Conservation (phyloP, 2,329 filamentous ascomycete genomes). For the Cytospora chrysosperma region DNA sequence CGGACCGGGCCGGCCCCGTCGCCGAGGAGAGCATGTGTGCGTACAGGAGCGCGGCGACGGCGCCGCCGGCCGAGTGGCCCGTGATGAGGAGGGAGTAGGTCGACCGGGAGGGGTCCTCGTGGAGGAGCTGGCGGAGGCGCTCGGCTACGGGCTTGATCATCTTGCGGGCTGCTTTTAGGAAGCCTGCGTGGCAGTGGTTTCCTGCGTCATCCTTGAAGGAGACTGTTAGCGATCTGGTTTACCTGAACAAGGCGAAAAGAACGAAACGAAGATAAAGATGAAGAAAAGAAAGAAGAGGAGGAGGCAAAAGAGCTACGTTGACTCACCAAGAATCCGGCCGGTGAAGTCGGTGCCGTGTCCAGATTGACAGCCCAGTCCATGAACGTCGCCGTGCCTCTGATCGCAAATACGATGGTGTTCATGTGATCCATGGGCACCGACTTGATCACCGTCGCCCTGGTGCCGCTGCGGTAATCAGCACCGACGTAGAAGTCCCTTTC, state of each 20-base stretch:
- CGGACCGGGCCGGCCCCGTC: constrained; percentile 55
- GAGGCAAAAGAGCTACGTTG: not conserved
- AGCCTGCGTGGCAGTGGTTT: constrained; percentile 80
- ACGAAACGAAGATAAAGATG: no score
- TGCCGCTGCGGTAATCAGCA: constrained; percentile 70
- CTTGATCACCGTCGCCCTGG: constrained; percentile 84
- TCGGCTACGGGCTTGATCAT: constrained; percentile 74
- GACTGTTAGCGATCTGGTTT: constrained; percentile 10
- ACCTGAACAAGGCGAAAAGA: no score
- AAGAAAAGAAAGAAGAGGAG: not conserved
- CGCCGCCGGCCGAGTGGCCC: constrained; percentile 83
- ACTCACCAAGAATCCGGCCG: constrained; percentile 62
- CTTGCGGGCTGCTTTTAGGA: constrained; percentile 70
- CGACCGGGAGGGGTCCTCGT: constrained; percentile 67
- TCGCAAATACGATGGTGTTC: constrained; percentile 78
- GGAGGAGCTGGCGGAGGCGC: constrained; percentile 65
- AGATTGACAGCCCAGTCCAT: constrained; percentile 88
- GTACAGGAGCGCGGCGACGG: constrained; percentile 77
- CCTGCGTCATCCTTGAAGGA: constrained; percentile 62
- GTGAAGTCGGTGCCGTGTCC: constrained; percentile 64
- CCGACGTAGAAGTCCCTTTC: constrained; percentile 69
- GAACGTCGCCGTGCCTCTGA: constrained; percentile 76
- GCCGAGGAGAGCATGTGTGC: constrained; percentile 72
- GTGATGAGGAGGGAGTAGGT: constrained; percentile 75
- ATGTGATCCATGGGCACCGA: constrained; percentile 75